phyloP scores from a whole-genome alignment of 805 yeast genomes.

The Maudiozyma turicensis region DNA sequence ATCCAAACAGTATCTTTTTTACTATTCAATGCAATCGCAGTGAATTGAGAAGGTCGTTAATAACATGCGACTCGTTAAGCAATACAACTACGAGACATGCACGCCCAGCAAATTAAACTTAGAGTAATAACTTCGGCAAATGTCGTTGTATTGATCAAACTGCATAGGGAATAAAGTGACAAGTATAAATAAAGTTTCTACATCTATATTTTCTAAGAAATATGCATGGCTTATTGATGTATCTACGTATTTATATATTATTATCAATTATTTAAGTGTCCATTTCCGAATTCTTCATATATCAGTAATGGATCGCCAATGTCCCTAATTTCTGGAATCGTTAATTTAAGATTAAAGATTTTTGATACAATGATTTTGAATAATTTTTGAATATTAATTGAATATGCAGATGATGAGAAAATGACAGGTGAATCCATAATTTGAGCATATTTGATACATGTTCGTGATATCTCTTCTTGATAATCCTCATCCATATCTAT shows the following conservation, averaged over 20 bases:
- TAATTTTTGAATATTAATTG: conserved; percentile 87
- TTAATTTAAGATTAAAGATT: conserved; percentile 77
- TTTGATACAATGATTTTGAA: conserved; percentile 85
- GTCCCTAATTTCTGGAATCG: conserved; percentile 72
- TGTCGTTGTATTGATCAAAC: too few relatives aligned
- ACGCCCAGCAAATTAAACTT: background rate
- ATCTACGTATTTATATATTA: background rate
- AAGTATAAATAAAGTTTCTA: too few relatives aligned
- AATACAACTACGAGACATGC: background rate
- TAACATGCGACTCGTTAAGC: background rate
- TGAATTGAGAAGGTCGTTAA: background rate
- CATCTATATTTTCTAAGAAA: background rate
- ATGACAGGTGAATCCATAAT: conserved; percentile 83
- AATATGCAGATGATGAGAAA: conserved; percentile 85
- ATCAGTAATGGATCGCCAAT: conserved; percentile 88
- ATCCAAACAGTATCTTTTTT: background rate
- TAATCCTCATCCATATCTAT: conserved; percentile 69
- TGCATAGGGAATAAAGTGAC: too few relatives aligned
- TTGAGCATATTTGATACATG: conserved; percentile 73
- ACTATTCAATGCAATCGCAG: background rate
- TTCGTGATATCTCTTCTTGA: conserved; percentile 74
- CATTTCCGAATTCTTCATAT: conserved; percentile 35
- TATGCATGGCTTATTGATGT: background rate
- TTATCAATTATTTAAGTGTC: background rate
- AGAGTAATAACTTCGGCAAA: background rate